These are phyloP conservation scores for Teratosphaeria viscida DNA, from an alignment of 2,329 filamentous ascomycete species.

Conservation along the genomic window DNA sequence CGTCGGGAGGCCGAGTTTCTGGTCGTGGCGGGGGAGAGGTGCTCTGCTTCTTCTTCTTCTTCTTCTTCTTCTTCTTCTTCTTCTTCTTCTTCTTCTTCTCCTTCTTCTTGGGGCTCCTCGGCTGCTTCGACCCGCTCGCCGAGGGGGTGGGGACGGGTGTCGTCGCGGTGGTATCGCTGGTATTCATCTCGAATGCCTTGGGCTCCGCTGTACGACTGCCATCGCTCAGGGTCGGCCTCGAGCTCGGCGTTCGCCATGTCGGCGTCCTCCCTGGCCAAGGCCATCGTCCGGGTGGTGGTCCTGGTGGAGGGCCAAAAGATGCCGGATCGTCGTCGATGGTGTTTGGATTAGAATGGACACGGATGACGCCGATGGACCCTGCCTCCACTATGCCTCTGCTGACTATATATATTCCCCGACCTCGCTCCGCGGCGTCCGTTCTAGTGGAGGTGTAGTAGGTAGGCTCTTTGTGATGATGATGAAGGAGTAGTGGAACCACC, in stretches of 20 bases:
- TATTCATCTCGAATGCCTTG: constrained; percentile 44
- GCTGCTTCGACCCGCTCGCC: not conserved
- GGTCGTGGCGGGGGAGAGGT: not conserved
- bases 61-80: no score
- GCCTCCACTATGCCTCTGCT: not conserved
- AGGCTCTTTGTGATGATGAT: not conserved
- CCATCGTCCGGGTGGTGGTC: not conserved
- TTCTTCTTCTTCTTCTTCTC: constrained; percentile 5
- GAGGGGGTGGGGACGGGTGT: not conserved
- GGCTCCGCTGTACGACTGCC: constrained; percentile 28
- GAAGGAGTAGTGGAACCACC: not conserved
- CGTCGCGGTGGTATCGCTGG: constrained; percentile 38
- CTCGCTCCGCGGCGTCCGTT: not conserved
- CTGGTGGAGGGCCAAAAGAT: not conserved
- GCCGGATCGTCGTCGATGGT: not conserved
- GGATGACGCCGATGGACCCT: not conserved
- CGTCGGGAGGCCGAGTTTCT: not conserved
- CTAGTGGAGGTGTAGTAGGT: no score
- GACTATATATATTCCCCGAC: no score
- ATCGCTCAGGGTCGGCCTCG: constrained; percentile 38
- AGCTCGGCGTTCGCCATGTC: constrained; percentile 44
- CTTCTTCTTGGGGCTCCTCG: constrained; percentile 39
- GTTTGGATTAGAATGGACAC: not conserved
- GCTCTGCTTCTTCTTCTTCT: constrained; percentile 29
- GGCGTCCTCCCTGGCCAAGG: constrained; percentile 32